These are phyloP conservation scores for Fragilaria radians DNA, from an alignment of 108 stramenopile species.

Conservation along the genomic window DNA sequence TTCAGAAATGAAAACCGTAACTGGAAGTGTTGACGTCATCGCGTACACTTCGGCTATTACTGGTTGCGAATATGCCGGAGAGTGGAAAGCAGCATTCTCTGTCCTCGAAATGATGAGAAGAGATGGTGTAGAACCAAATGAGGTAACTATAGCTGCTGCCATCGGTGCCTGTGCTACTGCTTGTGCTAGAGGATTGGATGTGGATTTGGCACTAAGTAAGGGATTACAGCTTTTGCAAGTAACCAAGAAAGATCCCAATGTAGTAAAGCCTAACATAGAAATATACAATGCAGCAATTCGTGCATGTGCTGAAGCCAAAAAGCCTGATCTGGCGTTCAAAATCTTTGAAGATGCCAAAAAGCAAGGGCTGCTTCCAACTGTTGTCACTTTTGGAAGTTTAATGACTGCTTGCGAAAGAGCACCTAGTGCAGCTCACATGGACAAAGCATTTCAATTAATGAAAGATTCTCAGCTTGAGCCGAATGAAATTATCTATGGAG, in stretches of 20 bases:
- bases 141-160: constrained; percentile 80
- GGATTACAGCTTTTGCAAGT: constrained; percentile 57
- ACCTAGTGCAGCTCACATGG: too few relatives aligned
- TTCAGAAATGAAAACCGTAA: constrained; percentile 28
- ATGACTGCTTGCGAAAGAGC: constrained; percentile 87
- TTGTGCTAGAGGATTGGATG: constrained; percentile 31
- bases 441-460: constrained; percentile 86
- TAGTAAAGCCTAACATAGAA: constrained; percentile 62
- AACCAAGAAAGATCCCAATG: constrained; percentile 48
- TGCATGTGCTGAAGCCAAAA: constrained; percentile 68
- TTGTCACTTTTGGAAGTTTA: constrained; percentile 88
- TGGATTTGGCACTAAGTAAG: constrained; percentile 35
- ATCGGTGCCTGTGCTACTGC: constrained; percentile 86
- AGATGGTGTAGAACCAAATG: constrained; percentile 59
- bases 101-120: constrained; percentile 75
- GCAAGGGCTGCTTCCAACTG: constrained; percentile 75
- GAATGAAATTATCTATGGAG: constrained; percentile 87
- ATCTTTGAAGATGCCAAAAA: constrained; percentile 83
- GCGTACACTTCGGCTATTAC: constrained; percentile 80
- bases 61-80: constrained; percentile 80
- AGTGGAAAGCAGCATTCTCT: constrained; percentile 74
- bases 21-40: constrained; percentile 39
- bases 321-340: constrained; percentile 65
- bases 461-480: constrained; percentile 64
- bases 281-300: constrained; percentile 83